A percentile compares a stretch with the other conserved stretches of the same genome.
These are phyloP conservation scores for Xylariomycetidae sp. DNA, from an alignment of 2,329 filamentous ascomycete genomes.

Conservation along the genomic window DNA sequence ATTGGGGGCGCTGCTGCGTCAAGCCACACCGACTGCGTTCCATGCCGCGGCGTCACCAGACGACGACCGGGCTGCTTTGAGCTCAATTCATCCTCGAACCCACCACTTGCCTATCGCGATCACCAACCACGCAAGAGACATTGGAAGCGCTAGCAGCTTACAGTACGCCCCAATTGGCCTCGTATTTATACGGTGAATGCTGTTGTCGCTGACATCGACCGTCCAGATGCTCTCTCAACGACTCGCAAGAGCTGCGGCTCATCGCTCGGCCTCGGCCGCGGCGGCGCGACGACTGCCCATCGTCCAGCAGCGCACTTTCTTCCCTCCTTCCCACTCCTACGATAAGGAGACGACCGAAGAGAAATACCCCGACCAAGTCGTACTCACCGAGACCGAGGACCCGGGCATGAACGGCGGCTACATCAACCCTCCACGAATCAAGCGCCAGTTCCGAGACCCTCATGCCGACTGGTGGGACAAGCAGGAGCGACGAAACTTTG, in stretches of 20 bases:
- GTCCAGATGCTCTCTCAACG: conserved; percentile 56
- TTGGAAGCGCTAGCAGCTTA: too few relatives aligned
- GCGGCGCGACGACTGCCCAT: conserved; percentile 43
- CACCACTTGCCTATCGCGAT: not conserved
- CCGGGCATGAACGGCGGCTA: conserved; percentile 79
- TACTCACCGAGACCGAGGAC: conserved; percentile 54
- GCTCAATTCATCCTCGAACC: not conserved
- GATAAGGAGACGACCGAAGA: conserved; percentile 42
- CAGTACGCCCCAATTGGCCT: conserved; percentile 24
- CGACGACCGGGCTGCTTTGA: not conserved
- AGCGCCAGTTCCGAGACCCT: conserved; percentile 89
- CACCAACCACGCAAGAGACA: too few relatives aligned
- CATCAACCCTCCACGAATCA: conserved; percentile 70
- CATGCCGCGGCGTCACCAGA: too few relatives aligned
- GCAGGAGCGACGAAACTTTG: conserved; percentile 94
- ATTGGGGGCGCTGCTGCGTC: too few relatives aligned
- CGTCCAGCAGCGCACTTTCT: conserved; percentile 51
- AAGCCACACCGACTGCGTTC: too few relatives aligned
- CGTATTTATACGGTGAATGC: too few relatives aligned
- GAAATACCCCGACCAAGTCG: conserved; percentile 44
- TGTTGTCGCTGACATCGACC: conserved; percentile 2
- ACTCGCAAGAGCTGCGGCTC: conserved; percentile 45
- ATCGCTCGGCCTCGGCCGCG: conserved; percentile 38
- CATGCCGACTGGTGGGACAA: conserved; percentile 95
- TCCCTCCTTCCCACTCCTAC: conserved; percentile 44